Evolutionary conservation across 2,329 filamentous ascomycete species (phyloP), one percentile per base, ranked within the genome.

Genomic region (Helotiales sp.): DNA sequence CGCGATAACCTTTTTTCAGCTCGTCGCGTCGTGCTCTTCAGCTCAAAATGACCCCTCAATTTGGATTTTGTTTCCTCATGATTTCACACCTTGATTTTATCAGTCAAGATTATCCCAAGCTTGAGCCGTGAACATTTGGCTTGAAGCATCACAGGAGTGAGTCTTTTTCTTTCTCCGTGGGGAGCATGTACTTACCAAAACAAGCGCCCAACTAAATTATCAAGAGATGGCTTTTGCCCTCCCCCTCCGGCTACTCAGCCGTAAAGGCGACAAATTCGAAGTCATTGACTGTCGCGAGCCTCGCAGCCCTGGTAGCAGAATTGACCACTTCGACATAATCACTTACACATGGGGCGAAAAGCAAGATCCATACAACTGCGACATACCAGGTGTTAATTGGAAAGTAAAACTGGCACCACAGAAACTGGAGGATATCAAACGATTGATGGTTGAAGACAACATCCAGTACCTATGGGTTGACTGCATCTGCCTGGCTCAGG

Each of bases 241-340:
- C 45, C 65, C 55, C 59, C 63, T 24, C 66, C 63, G 45, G 79
- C 81, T 67, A 77, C 78, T 43, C 62, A 79, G 60, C 47, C 54
- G 37, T 40, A 32, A 13, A 37, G 37, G 40, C 58, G 61, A 55
- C 15, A 59, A 55, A 4, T 66, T 66, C 22, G 26, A 66, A 28
- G 64, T 69, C 22, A 45, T 69, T 37, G 47, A 65, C n/a, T 32
- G 54, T 34, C 47, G 55, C 22, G 24, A 62, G 15, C 50, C 54
- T 32, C 50, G 49, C 45, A 28, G 40, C 22, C 45, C 49, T 17
- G 47, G 20, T 34, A 15, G 15, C 8, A 40, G 8, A 32, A 59
- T 66, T 37, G 34, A 37, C 15, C 30, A 54, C 7, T 69, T 69
- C 54, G 67, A 67, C 22, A 69, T 69, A 40, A 62, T 69, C 45